Base-by-base conservation (phyloP, 2,329 filamentous ascomycete species). In the Exserohilum turcica region DNA sequence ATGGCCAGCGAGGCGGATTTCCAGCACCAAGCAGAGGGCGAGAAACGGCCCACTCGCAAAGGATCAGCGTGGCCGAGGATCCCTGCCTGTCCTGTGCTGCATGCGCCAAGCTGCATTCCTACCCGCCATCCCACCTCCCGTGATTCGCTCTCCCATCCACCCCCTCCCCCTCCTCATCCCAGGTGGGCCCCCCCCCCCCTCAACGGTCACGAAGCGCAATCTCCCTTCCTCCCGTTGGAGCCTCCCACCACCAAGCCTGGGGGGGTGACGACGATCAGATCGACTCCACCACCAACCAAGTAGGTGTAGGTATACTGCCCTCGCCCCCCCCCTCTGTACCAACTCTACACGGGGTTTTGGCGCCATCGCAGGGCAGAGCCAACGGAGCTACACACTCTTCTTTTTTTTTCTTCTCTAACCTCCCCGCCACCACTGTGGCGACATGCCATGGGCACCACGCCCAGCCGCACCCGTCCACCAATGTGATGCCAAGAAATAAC, bases 1-100 rank as follows among this genome's bases (percentile, higher is more conserved):
- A 63, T 63, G 56, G 49, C 60, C 60, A 36, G n/a, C 40, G 40
- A 47, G 53, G 49, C 49, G 60, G 60, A 43, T 38, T 44, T 31
- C 47, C 50, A 54, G 56, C 54, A 42, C 27, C 38, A 12, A 42
- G 57, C 54, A 51, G 35, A 47, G 39, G 43, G 36, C 52, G 48
- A 35, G 19, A 47, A 36, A 50, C 45, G 51, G 56, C 44, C 52
- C 47, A 38, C 27, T 48, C 43, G 10, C 31, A 19, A 53, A 58
- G 47, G 46, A 56, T 60, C 31, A 53, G 29, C 54, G 44, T 52
- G 52, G 54, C 49, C 42, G 37, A 10, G 8, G 15, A 47, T 29
- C 54, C 54, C 57, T 58, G 49, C 42, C 12, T 28, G 49, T 48
- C 44, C 43, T 29, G 18, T 44, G 47, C 56, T 51, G 50, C 48